A percentile compares a stretch with the other conserved stretches of the same genome.
phyloP scores from a whole-genome alignment of 352 stramenopile species.

The Blastocystis sp. region DNA sequence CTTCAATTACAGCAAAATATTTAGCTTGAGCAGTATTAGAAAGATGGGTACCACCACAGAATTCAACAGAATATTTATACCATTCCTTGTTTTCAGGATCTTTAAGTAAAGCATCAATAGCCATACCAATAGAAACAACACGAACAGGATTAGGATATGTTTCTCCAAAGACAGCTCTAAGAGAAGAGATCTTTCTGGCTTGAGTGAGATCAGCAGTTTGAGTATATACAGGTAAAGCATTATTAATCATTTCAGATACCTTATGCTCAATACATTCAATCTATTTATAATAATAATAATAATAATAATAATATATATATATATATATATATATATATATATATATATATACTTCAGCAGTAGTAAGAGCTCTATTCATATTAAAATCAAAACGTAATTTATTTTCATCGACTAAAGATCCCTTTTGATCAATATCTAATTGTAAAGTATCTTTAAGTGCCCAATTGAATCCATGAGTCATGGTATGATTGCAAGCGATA shows the following conservation, averaged over 20 bases:
- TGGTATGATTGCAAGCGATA: constrained; percentile 91
- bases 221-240: constrained; percentile 56
- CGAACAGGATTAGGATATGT: constrained; percentile 92
- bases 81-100: constrained; percentile 65
- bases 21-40: constrained; percentile 78
- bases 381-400: constrained; percentile 97
- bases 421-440: constrained; percentile 77
- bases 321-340: too few species aligned
- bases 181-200: constrained; percentile 72
- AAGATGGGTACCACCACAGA: constrained; percentile 93
- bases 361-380: constrained; percentile 73
- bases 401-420: constrained; percentile 80
- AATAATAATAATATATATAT: too few species aligned
- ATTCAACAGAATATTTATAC: constrained; percentile 80
- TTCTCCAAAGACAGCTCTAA: constrained; percentile 94
- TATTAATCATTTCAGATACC: constrained; percentile 48
- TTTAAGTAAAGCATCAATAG: constrained; percentile 46
- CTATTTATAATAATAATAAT: too few species aligned
- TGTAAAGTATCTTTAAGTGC: constrained; percentile 78
- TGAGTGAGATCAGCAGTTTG: constrained; percentile 71
- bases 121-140: constrained; percentile 76
- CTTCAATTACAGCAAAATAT: constrained; percentile 85
- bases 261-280: constrained; percentile 57
- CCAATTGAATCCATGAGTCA: constrained; percentile 96
- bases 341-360: too few species aligned